Percentiles rank a stretch among this genome's conserved stretches.
Conservation (phyloP, 331 rosid species). For the Telfairia occidentalis region DNA sequence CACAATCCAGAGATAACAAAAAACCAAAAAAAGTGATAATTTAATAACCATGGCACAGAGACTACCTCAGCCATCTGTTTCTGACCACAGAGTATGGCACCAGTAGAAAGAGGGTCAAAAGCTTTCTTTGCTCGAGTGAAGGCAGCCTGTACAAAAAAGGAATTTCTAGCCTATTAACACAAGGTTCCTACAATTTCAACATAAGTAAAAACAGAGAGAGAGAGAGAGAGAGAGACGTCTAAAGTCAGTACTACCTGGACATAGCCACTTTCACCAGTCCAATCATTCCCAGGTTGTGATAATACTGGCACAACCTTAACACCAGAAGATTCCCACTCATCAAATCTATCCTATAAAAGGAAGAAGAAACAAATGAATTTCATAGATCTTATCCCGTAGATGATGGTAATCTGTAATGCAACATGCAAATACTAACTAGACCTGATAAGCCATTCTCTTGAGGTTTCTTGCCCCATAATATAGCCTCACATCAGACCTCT, state of each 20-base stretch:
- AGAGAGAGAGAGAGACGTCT: not conserved
- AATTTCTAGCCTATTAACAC: not conserved
- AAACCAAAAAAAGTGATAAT: not conserved
- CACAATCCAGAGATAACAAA: not conserved
- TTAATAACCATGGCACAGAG: not conserved
- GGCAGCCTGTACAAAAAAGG: slow-evolving; percentile 55
- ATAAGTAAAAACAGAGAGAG: not conserved
- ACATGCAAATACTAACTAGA: slow-evolving; percentile 17
- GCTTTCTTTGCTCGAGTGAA: slow-evolving; percentile 58
- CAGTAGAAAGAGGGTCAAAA: slow-evolving; percentile 48
- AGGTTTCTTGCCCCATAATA: slow-evolving; percentile 86
- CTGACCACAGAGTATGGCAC: slow-evolving; percentile 83
- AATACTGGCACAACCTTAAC: slow-evolving; percentile 79
- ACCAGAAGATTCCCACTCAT: slow-evolving; percentile 87
- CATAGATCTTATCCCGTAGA: slow-evolving; percentile 4
- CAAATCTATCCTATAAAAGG: slow-evolving; percentile 65
- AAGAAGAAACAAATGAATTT: slow-evolving; percentile 10
- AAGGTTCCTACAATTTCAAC: not conserved
- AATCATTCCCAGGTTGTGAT: slow-evolving; percentile 66
- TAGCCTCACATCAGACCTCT: slow-evolving; percentile 74
- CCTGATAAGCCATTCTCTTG: slow-evolving; percentile 94
- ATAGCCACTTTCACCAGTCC: slow-evolving; percentile 78
- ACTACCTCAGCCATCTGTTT: slow-evolving; percentile 86
- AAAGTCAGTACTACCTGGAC: slow-evolving; percentile 54
- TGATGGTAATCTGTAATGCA: not conserved